phyloP scores from a whole-genome alignment of 768 basidiomycete species.

The Suillus americanus region DNA sequence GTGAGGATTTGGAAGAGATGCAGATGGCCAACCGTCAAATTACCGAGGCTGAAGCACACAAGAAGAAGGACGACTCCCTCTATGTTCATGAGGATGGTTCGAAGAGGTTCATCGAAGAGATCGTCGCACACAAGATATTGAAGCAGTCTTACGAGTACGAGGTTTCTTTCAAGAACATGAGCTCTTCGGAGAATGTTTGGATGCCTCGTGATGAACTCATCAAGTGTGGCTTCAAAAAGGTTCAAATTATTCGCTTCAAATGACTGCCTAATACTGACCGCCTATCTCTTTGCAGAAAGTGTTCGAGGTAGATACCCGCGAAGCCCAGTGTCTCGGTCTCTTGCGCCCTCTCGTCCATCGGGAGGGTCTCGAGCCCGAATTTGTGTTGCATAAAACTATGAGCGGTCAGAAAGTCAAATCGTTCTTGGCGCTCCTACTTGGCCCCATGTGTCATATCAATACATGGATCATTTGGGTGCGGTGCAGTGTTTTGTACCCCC shows the following conservation, averaged over 20 bases:
- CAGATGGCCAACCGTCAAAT: conserved; percentile 88
- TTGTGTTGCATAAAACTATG: conserved; percentile 99
- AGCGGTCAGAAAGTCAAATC: conserved; percentile 99
- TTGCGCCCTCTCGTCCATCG: conserved; percentile 96
- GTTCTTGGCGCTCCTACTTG: conserved; percentile 98
- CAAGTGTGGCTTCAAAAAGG: conserved; percentile 98
- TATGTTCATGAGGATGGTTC: conserved; percentile 83
- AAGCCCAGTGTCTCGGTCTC: conserved; percentile 94
- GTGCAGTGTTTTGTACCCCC: too few relatives aligned
- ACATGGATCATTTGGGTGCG: too few relatives aligned
- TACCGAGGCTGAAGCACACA: conserved; percentile 81
- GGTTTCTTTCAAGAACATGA: conserved; percentile 91
- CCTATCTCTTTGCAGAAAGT: conserved; percentile 63
- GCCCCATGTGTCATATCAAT: too few relatives aligned
- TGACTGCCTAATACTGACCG: neutral
- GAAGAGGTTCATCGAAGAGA: conserved; percentile 94
- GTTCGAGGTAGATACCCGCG: conserved; percentile 94
- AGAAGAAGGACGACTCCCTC: conserved; percentile 94
- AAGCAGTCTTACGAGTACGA: conserved; percentile 99
- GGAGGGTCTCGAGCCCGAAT: conserved; percentile 98
- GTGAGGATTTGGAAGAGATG: conserved; percentile 98
- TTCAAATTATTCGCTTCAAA: conserved; percentile 21
- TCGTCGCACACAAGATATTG: conserved; percentile 89
- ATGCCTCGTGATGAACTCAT: conserved; percentile 93
- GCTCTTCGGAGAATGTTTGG: conserved; percentile 99